Base-by-base conservation (phyloP, 2,329 filamentous ascomycete genomes). In the Sporothrix protearum region DNA sequence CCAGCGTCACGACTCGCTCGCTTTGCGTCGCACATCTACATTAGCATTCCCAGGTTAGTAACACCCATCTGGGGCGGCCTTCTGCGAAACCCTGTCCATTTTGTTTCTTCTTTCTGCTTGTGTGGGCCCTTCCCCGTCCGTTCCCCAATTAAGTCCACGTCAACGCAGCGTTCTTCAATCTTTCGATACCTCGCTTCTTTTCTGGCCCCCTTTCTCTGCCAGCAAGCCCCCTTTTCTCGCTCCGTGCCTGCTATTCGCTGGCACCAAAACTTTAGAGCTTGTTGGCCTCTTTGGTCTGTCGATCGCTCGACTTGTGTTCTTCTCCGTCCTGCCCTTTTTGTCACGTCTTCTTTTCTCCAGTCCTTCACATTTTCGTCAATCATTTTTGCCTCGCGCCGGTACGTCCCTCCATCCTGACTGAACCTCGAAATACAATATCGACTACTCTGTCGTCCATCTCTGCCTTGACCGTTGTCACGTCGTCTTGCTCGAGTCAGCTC, bases 121-220 rank as follows among this genome's bases (percentile, higher is more conserved):
- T 72, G 71, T 72, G 71, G 71, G 69, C n/a, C 55, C 42, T 59
- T 59, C 12, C 30, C 53, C 42, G 25, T 51, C 45, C 45, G 36
- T 67, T 61, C 30, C 55, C 71, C 66, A 71, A 69, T 69, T 64
- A 69, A 59, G 57, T 69, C 71, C 71, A 72, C 71, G 67, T 72
- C 71, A 72, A 64, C 71, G 53, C 64, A 45, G 57, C 25, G 12
- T 16, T 67, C 63, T 49, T 19, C 61, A 33, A n/a, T 33, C 25
- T n/a, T 67, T 47, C 22, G 8, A 33, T 9, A 8, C 61, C 68
- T 55, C n/a, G 49, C 42, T 51, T 25, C 49, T 53, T 53, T 53
- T 22, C 22, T 53, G 55, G 57, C 33, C 68, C 68, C 67, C 68
- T 67, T 57, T 68, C 51, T 30, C 61, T 49, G 51, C 66, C 47